Base-by-base conservation (phyloP, 768 basidiomycete genomes). In the Serendipita indica region DNA sequence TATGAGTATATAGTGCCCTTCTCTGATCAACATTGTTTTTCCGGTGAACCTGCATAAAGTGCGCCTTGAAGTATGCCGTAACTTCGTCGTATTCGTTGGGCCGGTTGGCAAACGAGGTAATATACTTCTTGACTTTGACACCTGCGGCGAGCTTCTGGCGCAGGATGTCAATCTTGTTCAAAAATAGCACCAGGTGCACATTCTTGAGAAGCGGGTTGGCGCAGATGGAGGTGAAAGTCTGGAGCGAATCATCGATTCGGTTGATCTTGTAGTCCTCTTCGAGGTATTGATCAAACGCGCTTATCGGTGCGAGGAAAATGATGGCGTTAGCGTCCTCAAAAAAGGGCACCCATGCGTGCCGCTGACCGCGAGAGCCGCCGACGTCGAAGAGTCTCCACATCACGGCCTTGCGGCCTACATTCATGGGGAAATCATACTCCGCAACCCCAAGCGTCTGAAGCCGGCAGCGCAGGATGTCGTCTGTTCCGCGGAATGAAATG, bases 261-360 rank as follows among this genome's bases (percentile, higher is more conserved):
- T 89, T 89, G 49, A 83, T 82, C 62, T 79, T 77, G 3, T 81
- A 75, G 67, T 89, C 87, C 71, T 90, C 88, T 64, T 88, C 84
- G 7, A 90, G 77, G 68, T 86, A 88, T 84, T 89, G 86, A 74
- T 90, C 86, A 67, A 86, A 90, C 37, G 88, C 88, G 65, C 84
- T 86, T 62, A 90, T 83, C 37, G 88, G 88, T 56, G 86, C 88
- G 54, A 90, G 72, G 69, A 90, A 90, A 68, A 90, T 89, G 66
- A 90, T 82, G 32, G 88, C 86, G 41, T 84, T 82, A 3, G 85
- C 86, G 66, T 89, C 86, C 66, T 89, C 87, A 63, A 90, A 90
- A 69, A 81, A 90, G 30, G 87, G 84, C 39, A 83, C 79, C 87
- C 87, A 89, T 3, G 83, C 81, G 64, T 82, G 84, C 65, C 88